These are phyloP conservation scores for Debaryomyces singareniensis DNA, from an alignment of 1,139 yeast genomes.

Conservation along the genomic window DNA sequence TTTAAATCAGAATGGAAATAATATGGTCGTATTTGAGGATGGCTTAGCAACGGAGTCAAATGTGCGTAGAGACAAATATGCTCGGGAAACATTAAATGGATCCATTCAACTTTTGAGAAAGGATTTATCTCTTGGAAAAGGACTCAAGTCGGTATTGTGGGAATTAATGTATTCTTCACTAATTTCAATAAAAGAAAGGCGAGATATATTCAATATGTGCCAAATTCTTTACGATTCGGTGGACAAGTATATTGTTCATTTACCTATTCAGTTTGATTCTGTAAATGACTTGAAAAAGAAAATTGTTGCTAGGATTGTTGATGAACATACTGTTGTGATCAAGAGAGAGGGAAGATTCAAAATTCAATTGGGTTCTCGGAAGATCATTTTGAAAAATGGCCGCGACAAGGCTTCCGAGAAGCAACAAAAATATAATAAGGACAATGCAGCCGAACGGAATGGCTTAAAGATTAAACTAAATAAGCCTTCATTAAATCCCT, in stretches of 20 bases:
- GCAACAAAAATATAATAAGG: conserved; percentile 1
- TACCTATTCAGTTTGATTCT: conserved; percentile 56
- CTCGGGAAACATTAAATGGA: conserved; percentile 48
- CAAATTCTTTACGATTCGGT: conserved; percentile 61
- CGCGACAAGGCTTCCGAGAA: too few species aligned
- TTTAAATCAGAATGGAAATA: conserved; percentile 14
- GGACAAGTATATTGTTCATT: conserved; percentile 52
- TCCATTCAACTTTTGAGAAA: conserved; percentile 63
- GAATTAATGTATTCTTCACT: conserved; percentile 56
- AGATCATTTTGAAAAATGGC: too few species aligned
- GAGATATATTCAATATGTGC: conserved; percentile 59
- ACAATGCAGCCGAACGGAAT: not conserved
- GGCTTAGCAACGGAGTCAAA: conserved; percentile 38
- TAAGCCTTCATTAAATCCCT: not conserved
- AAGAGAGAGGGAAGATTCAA: conserved; percentile 41
- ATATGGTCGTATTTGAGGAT: conserved; percentile 47
- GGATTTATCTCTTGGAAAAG: conserved; percentile 58
- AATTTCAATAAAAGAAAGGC: conserved; percentile 52
- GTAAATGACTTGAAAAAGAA: conserved; percentile 48
- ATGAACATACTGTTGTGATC: conserved; percentile 39
- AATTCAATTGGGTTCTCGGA: conserved; percentile 29
- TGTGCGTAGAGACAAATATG: conserved; percentile 37
- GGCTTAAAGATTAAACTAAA: not conserved
- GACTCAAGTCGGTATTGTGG: conserved; percentile 63
- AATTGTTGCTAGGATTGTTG: conserved; percentile 50